These are phyloP conservation scores for Tilletia horrida DNA, from an alignment of 1,284 basidiomycete species.

Conservation along the genomic window DNA sequence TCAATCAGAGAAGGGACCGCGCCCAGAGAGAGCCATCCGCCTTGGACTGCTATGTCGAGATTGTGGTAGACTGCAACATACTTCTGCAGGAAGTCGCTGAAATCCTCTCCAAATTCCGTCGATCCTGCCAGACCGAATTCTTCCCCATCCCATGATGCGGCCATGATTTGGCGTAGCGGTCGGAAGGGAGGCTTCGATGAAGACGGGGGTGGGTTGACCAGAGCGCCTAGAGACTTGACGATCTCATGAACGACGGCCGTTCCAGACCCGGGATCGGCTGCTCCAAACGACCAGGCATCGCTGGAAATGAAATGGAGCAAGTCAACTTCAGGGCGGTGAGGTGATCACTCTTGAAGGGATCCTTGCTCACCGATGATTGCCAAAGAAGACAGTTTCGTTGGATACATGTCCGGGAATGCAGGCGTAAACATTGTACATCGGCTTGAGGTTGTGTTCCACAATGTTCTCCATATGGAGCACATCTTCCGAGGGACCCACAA, in stretches of 20 bases:
- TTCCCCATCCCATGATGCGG: conserved; percentile 90
- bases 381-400: conserved; percentile 74
- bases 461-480: conserved; percentile 29
- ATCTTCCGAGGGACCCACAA: conserved; percentile 56
- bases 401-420: conserved; percentile 81
- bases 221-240: conserved; percentile 71
- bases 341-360: too few species aligned
- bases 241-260: conserved; percentile 81
- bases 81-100: conserved; percentile 71
- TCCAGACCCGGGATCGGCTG: conserved; percentile 78
- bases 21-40: conserved; percentile 63
- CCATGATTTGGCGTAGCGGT: conserved; percentile 78
- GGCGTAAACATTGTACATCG: conserved; percentile 74
- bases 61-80: conserved; percentile 84
- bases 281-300: conserved; percentile 59
- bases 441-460: conserved; percentile 36
- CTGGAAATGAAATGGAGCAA: conserved; percentile 22
- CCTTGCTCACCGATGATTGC: conserved; percentile 51
- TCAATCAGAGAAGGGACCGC: conserved; percentile 76
- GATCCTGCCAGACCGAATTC: conserved; percentile 85
- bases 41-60: conserved; percentile 64
- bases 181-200: conserved; percentile 67
- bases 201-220: conserved; percentile 61
- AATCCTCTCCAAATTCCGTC: conserved; percentile 87
- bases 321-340: neutral